Conservation (phyloP, 495 filamentous ascomycete species). For the Annulohypoxylon nitens region DNA sequence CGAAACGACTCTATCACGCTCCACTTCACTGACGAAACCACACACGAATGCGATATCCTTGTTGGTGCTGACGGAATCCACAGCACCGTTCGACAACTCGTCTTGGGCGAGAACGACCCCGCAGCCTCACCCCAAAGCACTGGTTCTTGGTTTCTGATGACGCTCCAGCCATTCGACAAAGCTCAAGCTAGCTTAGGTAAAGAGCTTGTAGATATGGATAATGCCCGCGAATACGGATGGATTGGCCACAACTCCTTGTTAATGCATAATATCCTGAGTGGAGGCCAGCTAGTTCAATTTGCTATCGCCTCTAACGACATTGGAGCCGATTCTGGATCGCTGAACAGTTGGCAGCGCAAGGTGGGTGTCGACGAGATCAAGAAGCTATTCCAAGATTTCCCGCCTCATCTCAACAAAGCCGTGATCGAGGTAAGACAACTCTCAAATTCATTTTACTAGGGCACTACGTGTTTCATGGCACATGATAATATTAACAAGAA, state of each 20-base stretch:
- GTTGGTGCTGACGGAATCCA: constrained; percentile 65
- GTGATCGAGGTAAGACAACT: constrained; percentile 24
- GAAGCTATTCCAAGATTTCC: constrained; percentile 30
- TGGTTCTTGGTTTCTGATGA: constrained; percentile 34
- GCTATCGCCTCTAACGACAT: constrained; percentile 29
- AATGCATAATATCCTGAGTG: constrained; percentile 34
- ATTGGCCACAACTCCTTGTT: constrained; percentile 18
- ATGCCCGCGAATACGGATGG: constrained; percentile 39
- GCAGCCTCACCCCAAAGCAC: constrained; percentile 28
- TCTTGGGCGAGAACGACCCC: constrained; percentile 30
- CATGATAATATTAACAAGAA: background rate
- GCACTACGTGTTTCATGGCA: background rate
- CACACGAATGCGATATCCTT: constrained; percentile 58
- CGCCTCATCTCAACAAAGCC: constrained; percentile 22
- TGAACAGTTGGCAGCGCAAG: constrained; percentile 21
- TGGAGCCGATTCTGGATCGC: constrained; percentile 8
- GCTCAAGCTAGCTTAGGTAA: constrained; percentile 32
- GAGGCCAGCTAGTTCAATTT: constrained; percentile 38
- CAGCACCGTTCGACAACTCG: constrained; percentile 52
- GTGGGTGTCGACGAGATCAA: constrained; percentile 35
- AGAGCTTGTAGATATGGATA: constrained; percentile 17
- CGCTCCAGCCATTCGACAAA: constrained; percentile 33
- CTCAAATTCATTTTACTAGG: background rate
- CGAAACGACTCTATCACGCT: constrained; percentile 34
- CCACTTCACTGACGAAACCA: constrained; percentile 52